Evolutionary conservation across 768 basidiomycete genomes (phyloP), one percentile per base, ranked within the genome.

Genomic region (Auricularia sp.): DNA sequence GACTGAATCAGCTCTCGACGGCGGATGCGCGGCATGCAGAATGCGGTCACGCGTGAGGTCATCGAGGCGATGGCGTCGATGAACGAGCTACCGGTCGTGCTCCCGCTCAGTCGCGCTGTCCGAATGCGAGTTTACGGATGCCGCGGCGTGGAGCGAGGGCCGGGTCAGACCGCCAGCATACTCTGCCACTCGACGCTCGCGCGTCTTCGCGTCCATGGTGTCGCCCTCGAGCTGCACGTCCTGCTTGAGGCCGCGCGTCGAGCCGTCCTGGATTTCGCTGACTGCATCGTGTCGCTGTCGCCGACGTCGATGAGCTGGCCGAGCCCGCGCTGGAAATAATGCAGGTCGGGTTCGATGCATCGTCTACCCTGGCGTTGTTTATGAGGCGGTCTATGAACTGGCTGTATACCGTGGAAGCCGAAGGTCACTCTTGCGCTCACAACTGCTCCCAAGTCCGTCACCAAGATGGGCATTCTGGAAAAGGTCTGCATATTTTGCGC

Each of bases 181-280:
- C 89, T 89, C 75, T 95, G 94, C 97, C 97, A 98, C 75, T 97
- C 94, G 61, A 95, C 95, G 81, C 70, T 94, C 90, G 67, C 84
- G 81, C 71, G 93, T 89, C 70, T 90, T 87, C 33, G 89, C 86
- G 65, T 86, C 81, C 62, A 83, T 81, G 58, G 82, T 79, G 68
- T 89, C 87, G 4, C 83, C 77, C 70, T 90, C 88, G 37, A 84
- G 77, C 65, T 82, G 75, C 44, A 84, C 81, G 79, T 67, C 65
- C 54, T 63, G 45, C 37, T 87, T 83, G 65, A 79, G 77, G 16
- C 74, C 76, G 62, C 29, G 29, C 33, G 64, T 64, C 21, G 62
- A 61, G 3, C 62, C 11, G 63, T 64, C 36, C 11, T 59, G 16
- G 56, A 59, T 54, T n/a, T 54, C 35, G 62, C 36, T 14, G 34